Evolutionary conservation across 352 stramenopile genomes (phyloP), one percentile per base, ranked within the genome.

Genomic region (Globisporangium echinulatum): DNA sequence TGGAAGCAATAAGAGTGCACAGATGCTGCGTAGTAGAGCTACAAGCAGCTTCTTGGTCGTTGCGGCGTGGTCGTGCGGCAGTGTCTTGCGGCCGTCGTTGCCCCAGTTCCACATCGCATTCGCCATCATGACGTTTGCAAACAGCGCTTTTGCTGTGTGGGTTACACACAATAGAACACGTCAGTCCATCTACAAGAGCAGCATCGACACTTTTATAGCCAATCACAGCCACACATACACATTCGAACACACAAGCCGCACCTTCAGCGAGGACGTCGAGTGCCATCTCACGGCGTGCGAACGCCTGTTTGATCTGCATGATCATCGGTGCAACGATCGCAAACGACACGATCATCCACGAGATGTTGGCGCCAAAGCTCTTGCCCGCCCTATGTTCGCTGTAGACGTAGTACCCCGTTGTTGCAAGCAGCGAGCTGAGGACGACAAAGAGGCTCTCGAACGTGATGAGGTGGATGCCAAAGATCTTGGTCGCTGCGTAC

Each of bases 251-350:
- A 47, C 3, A 3, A 59, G 25, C 25, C 59, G 50, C 63, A 85
- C 75, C 66, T 55, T 93, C 85, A 36, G 80, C 79, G 48, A 93
- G 74, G 48, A 79, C 69, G 47, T 82, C 69, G 5, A 95, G 66
- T 15, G 85, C 83, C 54, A 86, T 59, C 62, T 95, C 85, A 44
- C 85, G 77, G 6, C 83, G 76, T 14, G 68, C 58, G 58, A 93
- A 95, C 14, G 85, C 85, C 61, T 95, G 83, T 14, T 73, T 75
- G 71, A 95, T 92, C 64, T 93, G 83, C 82, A 93, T 92, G 71
- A 92, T 95, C 79, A 92, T 88, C 14, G 85, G 85, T 54, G 84
- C 87, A 19, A 92, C 82, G 40, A 95, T 74, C 7, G 85, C 81
- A 52, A 95, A 90, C 10, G 82, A 79, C 48, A 91, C 72, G 63